Conservation (phyloP, 176 grass and related monocot genomes). For the Carex myosuroides region DNA sequence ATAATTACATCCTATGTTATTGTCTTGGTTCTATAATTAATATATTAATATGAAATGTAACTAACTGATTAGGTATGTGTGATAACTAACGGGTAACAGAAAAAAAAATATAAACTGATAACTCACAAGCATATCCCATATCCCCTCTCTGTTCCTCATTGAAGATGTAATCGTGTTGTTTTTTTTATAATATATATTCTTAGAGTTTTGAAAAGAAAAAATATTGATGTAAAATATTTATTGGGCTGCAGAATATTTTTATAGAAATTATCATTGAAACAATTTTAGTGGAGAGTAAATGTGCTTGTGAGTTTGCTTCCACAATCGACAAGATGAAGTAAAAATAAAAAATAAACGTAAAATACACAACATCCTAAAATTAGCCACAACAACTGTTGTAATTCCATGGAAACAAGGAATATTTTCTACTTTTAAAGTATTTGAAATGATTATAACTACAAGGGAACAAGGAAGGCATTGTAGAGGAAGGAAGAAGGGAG, state of each 20-base stretch:
- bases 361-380: neutral
- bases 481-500: neutral
- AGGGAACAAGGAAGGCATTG: neutral
- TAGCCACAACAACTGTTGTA: neutral
- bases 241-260: too few species aligned
- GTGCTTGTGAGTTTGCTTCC: neutral
- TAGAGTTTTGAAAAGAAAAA: neutral
- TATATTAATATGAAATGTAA: neutral
- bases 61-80: neutral
- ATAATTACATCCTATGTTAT: neutral
- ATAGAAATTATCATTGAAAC: too few species aligned
- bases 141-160: too few species aligned
- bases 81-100: neutral
- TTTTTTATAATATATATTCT: neutral
- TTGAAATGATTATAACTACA: neutral
- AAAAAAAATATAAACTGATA: too few species aligned
- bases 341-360: neutral
- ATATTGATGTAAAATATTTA: too few species aligned
- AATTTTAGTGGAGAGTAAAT: neutral
- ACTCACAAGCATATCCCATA: too few species aligned
- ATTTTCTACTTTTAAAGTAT: neutral
- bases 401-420: neutral
- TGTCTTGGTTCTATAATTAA: neutral
- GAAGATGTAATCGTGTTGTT: neutral
- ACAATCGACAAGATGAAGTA: neutral